Percentiles rank a stretch among this genome's conserved stretches.
Conservation (phyloP, 2,329 filamentous ascomycete species). For the Epichloe scottii region DNA sequence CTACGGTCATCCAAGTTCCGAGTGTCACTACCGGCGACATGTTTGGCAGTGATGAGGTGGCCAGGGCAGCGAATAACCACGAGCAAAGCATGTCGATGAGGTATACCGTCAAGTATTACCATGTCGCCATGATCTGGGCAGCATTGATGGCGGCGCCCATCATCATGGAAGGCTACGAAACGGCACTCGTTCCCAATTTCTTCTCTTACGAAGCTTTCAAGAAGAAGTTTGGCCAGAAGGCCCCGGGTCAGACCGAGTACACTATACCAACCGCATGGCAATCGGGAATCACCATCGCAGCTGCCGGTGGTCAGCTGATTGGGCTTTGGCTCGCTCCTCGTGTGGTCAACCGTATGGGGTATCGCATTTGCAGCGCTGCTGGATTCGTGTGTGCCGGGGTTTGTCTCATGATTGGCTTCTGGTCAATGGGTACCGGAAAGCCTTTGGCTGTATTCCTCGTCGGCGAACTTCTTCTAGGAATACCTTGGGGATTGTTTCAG, state of each 20-base stretch:
- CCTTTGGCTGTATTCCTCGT: conserved; percentile 1
- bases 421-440: neutral
- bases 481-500: conserved; percentile 1
- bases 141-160: conserved; percentile 16
- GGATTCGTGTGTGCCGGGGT: conserved; percentile 24
- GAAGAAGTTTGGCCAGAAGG: conserved; percentile 1
- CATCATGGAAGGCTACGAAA: conserved; percentile 23
- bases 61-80: conserved; percentile 6
- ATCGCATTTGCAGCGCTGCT: conserved; percentile 14
- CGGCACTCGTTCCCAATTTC: conserved; percentile 13
- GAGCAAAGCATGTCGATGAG: conserved; percentile 9
- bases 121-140: conserved; percentile 9
- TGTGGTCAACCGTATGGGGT: conserved; percentile 7
- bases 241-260: neutral
- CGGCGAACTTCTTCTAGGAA: neutral
- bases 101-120: conserved; percentile 9
- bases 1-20: neutral
- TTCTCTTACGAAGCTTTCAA: conserved; percentile 8
- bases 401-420: conserved; percentile 14
- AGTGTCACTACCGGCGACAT: conserved; percentile 1
- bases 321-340: conserved; percentile 9
- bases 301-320: conserved; percentile 8
- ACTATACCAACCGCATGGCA: conserved; percentile 7
- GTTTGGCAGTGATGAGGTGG: conserved; percentile 7
- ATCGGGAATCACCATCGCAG: conserved; percentile 7